Conservation (phyloP, 345 rosid genomes). For the Limnanthes douglasii region DNA sequence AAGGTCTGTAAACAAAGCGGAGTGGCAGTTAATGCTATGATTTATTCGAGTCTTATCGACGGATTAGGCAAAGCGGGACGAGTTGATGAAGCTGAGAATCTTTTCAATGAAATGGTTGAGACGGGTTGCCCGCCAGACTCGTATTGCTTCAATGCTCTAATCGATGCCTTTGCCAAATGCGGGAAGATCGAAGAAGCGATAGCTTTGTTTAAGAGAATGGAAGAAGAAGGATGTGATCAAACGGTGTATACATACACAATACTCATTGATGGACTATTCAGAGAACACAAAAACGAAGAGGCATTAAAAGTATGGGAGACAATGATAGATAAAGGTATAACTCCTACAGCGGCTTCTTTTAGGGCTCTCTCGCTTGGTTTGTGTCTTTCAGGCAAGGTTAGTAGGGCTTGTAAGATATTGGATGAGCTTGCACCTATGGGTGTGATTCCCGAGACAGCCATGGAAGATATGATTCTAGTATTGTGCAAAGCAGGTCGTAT, state of each 20-base stretch:
- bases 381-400: slow-evolving; percentile 80
- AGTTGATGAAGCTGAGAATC: slow-evolving; percentile 56
- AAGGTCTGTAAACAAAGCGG: slow-evolving; percentile 32
- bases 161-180: slow-evolving; percentile 47
- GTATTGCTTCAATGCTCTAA: slow-evolving; percentile 69
- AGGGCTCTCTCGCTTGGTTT: slow-evolving; percentile 60
- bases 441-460: slow-evolving; percentile 57
- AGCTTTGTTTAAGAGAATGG: slow-evolving; percentile 53
- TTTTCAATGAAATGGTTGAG: slow-evolving; percentile 61
- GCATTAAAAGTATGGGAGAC: slow-evolving; percentile 65
- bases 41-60: slow-evolving; percentile 68
- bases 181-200: slow-evolving; percentile 58
- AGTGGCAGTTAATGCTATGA: slow-evolving; percentile 42
- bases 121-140: slow-evolving; percentile 59
- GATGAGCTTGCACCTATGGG: slow-evolving; percentile 89
- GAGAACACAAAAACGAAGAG: slow-evolving; percentile 59
- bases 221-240: slow-evolving; percentile 59
- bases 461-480: slow-evolving; percentile 64
- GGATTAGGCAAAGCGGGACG: slow-evolving; percentile 84
- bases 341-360: slow-evolving; percentile 72
- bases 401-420: slow-evolving; percentile 75
- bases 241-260: slow-evolving; percentile 70
- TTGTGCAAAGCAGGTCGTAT: slow-evolving; percentile 63
- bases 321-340: slow-evolving; percentile 81
- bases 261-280: slow-evolving; percentile 45